A percentile compares a stretch with the other conserved stretches of the same genome.
phyloP scores from a whole-genome alignment of 192 early-diverging fungal genomes.

The Obelidium mucronatum region DNA sequence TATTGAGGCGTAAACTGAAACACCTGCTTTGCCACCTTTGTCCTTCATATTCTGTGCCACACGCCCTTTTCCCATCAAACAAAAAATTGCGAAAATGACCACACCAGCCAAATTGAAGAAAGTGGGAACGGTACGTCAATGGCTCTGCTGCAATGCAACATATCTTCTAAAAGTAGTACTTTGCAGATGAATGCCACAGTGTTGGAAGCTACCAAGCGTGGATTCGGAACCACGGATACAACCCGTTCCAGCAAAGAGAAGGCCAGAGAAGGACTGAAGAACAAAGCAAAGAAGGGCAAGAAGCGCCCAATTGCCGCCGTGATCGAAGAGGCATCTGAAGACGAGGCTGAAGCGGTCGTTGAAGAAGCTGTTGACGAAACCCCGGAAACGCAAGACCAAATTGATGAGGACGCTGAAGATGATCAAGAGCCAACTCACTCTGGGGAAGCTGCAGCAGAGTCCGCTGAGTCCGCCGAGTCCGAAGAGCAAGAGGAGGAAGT shows the following conservation, averaged over 20 bases:
- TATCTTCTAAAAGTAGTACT: too few species aligned
- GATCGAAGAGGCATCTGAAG: background rate
- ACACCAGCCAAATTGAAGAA: too few species aligned
- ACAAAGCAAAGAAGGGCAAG: background rate
- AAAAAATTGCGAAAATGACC: too few species aligned
- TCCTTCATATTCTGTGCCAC: too few species aligned
- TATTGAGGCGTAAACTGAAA: too few species aligned
- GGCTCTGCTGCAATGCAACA: too few species aligned
- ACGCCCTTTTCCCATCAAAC: too few species aligned
- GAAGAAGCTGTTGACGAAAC: slow-evolving; percentile 3
- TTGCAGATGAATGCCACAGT: background rate
- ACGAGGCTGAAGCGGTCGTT: background rate
- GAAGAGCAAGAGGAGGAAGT: slow-evolving; percentile 5
- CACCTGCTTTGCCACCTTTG: too few species aligned
- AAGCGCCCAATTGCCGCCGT: background rate
- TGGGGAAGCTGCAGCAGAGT: background rate
- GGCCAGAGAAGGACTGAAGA: background rate
- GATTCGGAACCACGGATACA: background rate
- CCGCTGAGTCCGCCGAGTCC: background rate
- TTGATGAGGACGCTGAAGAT: background rate
- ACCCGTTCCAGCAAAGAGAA: background rate
- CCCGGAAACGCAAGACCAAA: background rate
- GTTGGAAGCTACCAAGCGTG: background rate
- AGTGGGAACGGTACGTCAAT: too few species aligned
- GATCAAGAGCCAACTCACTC: background rate